Percentiles rank a stretch among this genome's conserved stretches.
These are phyloP conservation scores for Rubus parviflorus DNA, from an alignment of 306 rosid species.

Conservation along the genomic window DNA sequence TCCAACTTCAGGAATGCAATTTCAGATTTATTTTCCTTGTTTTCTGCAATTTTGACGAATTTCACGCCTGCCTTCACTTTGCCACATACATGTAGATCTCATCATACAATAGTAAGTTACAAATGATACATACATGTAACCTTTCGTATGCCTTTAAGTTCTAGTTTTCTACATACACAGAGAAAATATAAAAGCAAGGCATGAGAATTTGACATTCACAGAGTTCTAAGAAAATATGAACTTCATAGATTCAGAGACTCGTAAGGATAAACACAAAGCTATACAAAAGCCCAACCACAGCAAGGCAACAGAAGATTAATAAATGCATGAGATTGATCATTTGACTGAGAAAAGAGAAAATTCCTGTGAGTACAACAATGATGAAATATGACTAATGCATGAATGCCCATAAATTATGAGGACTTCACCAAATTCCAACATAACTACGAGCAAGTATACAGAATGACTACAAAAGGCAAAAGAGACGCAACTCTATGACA, in stretches of 20 bases:
- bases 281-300: neutral
- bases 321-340: constrained; percentile 24
- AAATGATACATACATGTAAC: no score
- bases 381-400: constrained; percentile 33
- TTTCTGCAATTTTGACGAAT: no score
- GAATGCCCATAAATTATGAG: constrained; percentile 27
- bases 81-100: no score
- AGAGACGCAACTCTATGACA: constrained; percentile 31
- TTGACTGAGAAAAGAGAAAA: constrained; percentile 14
- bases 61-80: no score
- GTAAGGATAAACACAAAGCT: neutral
- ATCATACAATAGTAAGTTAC: no score
- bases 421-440: constrained; percentile 28
- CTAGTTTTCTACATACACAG: neutral
- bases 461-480: constrained; percentile 22
- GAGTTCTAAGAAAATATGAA: neutral
- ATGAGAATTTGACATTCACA: neutral
- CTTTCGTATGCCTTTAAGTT: neutral
- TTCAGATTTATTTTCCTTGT: no score
- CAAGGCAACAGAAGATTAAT: neutral
- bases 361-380: constrained; percentile 27
- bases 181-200: neutral
- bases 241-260: neutral
- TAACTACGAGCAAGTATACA: constrained; percentile 31
- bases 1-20: no score